Conservation (phyloP, 2,329 filamentous ascomycete genomes). For the Trichoderma atroviride region DNA sequence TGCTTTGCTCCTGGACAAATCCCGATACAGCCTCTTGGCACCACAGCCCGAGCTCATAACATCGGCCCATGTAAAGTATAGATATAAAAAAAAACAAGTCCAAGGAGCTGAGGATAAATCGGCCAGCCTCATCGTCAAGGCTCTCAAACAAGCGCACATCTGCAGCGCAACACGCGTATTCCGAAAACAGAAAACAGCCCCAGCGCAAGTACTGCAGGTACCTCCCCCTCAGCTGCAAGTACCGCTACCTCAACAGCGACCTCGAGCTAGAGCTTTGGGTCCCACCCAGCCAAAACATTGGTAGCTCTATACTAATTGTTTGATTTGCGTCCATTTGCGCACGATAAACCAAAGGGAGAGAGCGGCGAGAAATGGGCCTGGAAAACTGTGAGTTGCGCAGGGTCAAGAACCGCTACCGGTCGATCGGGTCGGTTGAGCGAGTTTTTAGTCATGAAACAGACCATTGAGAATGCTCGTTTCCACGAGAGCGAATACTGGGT, state of each 20-base stretch:
- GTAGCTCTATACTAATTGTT: background rate
- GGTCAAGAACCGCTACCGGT: background rate
- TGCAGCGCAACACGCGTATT: background rate
- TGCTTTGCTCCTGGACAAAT: background rate
- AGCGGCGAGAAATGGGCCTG: background rate
- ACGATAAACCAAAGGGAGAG: background rate
- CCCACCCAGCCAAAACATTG: background rate
- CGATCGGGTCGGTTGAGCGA: background rate
- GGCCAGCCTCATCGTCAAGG: background rate
- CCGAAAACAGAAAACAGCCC: background rate
- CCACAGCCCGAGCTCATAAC: too few species aligned
- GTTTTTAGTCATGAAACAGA: conserved; percentile 18
- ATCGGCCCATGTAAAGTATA: too few species aligned
- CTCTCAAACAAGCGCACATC: background rate
- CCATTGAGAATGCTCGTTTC: background rate
- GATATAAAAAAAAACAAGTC: background rate
- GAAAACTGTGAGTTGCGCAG: background rate
- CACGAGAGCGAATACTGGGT: background rate
- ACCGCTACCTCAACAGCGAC: background rate
- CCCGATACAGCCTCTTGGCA: too few species aligned
- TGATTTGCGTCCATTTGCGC: conserved; percentile 7
- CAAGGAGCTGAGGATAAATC: background rate
- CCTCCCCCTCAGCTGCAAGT: background rate
- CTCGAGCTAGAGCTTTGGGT: background rate
- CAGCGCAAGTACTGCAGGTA: background rate